phyloP scores from a whole-genome alignment of 2,329 filamentous ascomycete genomes.

The Didymella keratinophila region DNA sequence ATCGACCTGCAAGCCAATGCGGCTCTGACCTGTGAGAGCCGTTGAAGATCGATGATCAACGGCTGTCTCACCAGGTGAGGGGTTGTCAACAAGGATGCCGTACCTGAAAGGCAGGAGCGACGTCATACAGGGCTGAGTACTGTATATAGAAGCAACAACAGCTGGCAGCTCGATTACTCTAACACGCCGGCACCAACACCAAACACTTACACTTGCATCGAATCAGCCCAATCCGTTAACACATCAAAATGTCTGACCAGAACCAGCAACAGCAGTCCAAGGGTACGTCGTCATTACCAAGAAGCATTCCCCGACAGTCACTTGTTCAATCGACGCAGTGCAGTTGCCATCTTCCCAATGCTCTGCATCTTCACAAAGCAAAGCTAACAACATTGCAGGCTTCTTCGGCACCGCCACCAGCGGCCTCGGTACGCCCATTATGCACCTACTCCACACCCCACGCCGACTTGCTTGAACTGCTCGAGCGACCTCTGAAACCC shows the following conservation, averaged over 20 bases:
- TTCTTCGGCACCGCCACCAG: slow-evolving; percentile 46
- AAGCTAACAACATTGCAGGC: slow-evolving; percentile 25
- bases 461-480: background rate
- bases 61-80: slow-evolving; percentile 14
- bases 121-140: slow-evolving; percentile 6
- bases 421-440: slow-evolving; percentile 36
- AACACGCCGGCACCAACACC: background rate
- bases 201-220: background rate
- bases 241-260: slow-evolving; percentile 36
- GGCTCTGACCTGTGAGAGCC: slow-evolving; percentile 9
- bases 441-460: background rate
- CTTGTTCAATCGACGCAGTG: background rate
- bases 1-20: slow-evolving; percentile 11
- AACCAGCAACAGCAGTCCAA: slow-evolving; percentile 37
- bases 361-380: no score
- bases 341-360: background rate
- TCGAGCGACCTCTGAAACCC: background rate
- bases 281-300: slow-evolving; percentile 17
- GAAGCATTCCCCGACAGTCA: background rate
- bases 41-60: slow-evolving; percentile 12
- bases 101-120: slow-evolving; percentile 8
- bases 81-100: slow-evolving; percentile 12
- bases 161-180: background rate
- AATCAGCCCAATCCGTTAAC: background rate
- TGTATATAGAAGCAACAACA: slow-evolving; percentile 3